phyloP scores from a whole-genome alignment of 1,284 basidiomycete genomes.

The Cryptococcus depauperatus region DNA sequence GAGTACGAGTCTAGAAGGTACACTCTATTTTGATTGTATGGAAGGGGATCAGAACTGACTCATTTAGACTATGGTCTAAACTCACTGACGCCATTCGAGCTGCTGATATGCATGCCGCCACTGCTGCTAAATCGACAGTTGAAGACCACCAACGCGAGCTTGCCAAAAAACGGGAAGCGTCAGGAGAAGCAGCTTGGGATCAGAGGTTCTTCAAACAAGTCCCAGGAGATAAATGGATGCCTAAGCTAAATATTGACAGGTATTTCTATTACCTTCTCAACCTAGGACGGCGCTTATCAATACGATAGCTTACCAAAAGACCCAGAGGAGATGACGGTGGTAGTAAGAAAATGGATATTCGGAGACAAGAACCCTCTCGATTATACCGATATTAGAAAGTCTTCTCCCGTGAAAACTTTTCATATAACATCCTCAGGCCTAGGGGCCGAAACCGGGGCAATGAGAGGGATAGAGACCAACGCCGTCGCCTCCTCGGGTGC shows the following conservation, averaged over 20 bases:
- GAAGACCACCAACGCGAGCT: slow-evolving; percentile 87
- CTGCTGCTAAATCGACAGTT: slow-evolving; percentile 77
- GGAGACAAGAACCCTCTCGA: slow-evolving; percentile 24
- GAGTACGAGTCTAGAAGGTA: slow-evolving; percentile 78
- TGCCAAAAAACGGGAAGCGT: slow-evolving; percentile 66
- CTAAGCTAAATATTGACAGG: slow-evolving; percentile 57
- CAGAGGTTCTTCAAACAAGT: slow-evolving; percentile 73
- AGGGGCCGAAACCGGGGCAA: neutral
- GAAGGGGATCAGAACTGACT: neutral
- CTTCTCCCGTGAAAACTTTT: neutral
- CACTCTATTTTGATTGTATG: slow-evolving; percentile 30
- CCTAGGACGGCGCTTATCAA: slow-evolving; percentile 11
- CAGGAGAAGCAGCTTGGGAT: slow-evolving; percentile 51
- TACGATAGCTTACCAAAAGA: slow-evolving; percentile 60
- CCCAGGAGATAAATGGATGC: slow-evolving; percentile 63
- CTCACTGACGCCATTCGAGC: slow-evolving; percentile 78
- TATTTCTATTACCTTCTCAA: slow-evolving; percentile 32
- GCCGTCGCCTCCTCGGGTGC: slow-evolving; percentile 1
- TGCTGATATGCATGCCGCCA: slow-evolving; percentile 91
- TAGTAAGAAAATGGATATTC: slow-evolving; percentile 58
- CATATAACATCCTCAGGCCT: neutral
- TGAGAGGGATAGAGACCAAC: neutral
- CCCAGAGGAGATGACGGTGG: slow-evolving; percentile 55
- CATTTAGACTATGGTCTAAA: slow-evolving; percentile 67
- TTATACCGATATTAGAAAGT: slow-evolving; percentile 2